A percentile compares a stretch with the other conserved stretches of the same genome.
phyloP scores from a whole-genome alignment of 805 yeast genomes.

The Maudiozyma bulderi region DNA sequence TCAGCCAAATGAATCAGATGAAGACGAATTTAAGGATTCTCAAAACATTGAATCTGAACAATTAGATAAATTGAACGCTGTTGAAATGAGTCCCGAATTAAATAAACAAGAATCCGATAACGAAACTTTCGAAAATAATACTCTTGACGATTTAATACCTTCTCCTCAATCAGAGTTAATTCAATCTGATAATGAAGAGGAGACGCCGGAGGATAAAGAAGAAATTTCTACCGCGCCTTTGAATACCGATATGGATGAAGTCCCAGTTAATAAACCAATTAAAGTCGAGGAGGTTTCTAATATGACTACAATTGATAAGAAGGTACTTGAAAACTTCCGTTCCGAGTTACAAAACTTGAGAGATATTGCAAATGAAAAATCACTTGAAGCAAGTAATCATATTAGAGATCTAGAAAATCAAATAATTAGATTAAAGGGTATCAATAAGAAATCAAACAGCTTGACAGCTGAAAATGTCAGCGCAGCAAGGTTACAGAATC shows the following conservation, averaged over 20 bases:
- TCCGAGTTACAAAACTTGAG: slow-evolving; percentile 32
- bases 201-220: neutral
- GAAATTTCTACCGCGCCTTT: neutral
- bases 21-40: neutral
- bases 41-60: neutral
- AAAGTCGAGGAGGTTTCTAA: neutral
- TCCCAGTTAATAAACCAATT: neutral
- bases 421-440: slow-evolving; percentile 17
- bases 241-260: neutral
- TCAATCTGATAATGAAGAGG: neutral
- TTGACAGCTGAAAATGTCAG: slow-evolving; percentile 18
- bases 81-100: neutral
- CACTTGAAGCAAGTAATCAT: slow-evolving; percentile 47
- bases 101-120: neutral
- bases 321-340: slow-evolving; percentile 17
- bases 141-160: neutral
- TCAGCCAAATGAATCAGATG: neutral
- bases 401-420: slow-evolving; percentile 40
- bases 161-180: neutral
- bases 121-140: neutral
- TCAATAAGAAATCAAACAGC: neutral
- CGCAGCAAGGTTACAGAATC: slow-evolving; percentile 9
- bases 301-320: neutral
- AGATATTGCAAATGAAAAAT: slow-evolving; percentile 39
- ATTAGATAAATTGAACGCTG: neutral